A percentile compares a stretch with the other conserved stretches of the same genome.
These are phyloP conservation scores for Rhazya stricta DNA, from an alignment of 257 asterid genomes.

Conservation along the genomic window DNA sequence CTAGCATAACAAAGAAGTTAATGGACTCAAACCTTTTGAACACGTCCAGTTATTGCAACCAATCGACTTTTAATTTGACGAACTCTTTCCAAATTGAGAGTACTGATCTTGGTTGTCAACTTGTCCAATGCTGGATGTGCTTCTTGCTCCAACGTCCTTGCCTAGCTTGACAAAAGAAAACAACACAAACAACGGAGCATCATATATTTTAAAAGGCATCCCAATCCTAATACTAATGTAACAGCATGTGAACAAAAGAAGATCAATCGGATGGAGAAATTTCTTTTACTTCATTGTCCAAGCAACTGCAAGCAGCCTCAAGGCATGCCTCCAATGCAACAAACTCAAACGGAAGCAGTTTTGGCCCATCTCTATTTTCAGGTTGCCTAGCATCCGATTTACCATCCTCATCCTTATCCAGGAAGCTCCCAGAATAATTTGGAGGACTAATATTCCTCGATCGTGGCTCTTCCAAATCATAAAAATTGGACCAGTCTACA, in stretches of 20 bases:
- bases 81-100: slow-evolving; percentile 95
- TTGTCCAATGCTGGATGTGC: slow-evolving; percentile 96
- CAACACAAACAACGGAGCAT: slow-evolving; percentile 12
- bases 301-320: slow-evolving; percentile 93
- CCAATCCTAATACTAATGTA: not conserved
- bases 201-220: not conserved
- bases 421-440: slow-evolving; percentile 45
- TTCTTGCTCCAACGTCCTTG: slow-evolving; percentile 89
- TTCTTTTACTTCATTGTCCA: slow-evolving; percentile 69
- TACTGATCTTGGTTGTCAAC: slow-evolving; percentile 84
- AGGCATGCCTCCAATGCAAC: slow-evolving; percentile 97
- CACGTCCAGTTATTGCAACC: slow-evolving; percentile 97
- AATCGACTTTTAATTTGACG: slow-evolving; percentile 90
- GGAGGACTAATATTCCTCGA: slow-evolving; percentile 48
- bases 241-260: slow-evolving; percentile 6
- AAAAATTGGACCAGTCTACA: slow-evolving; percentile 76
- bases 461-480: slow-evolving; percentile 64
- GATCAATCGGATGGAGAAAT: slow-evolving; percentile 1
- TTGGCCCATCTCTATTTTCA: slow-evolving; percentile 78
- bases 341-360: slow-evolving; percentile 91
- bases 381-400: slow-evolving; percentile 55
- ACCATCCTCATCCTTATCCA: slow-evolving; percentile 41
- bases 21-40: slow-evolving; percentile 70
- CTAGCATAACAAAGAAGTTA: not conserved
- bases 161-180: slow-evolving; percentile 46